Evolutionary conservation across 2,329 filamentous ascomycete species (phyloP).

Genomic region (Pezicula neosporulosa): DNA sequence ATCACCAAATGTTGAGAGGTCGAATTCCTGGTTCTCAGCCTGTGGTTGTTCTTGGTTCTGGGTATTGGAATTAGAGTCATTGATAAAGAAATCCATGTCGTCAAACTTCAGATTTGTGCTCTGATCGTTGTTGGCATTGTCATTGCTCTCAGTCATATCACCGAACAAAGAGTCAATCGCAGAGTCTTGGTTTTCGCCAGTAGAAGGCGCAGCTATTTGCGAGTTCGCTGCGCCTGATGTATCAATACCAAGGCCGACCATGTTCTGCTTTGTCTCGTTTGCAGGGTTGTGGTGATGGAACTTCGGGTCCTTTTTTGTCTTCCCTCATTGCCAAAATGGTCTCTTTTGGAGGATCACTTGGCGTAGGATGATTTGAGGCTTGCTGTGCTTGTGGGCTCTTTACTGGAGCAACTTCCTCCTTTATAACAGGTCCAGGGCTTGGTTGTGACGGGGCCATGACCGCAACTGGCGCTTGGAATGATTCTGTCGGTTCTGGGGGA

Average conservation of each 20-base stretch:
- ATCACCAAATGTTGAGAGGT: constrained; percentile 26
- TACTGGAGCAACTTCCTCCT: constrained; percentile 13
- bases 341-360: constrained; percentile 13
- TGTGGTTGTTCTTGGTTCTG: constrained; percentile 16
- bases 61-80: constrained; percentile 10
- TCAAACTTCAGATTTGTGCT: constrained; percentile 21
- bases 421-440: constrained; percentile 10
- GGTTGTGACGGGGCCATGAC: constrained; percentile 15
- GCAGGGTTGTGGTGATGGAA: constrained; percentile 16
- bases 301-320: constrained; percentile 7
- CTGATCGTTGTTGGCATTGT: constrained; percentile 6
- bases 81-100: constrained; percentile 22
- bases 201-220: constrained; percentile 8
- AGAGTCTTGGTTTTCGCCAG: constrained; percentile 17
- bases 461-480: neutral
- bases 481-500: neutral
- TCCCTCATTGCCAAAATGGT: neutral
- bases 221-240: constrained; percentile 11
- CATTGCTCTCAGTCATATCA: constrained; percentile 11
- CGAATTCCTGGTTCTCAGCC: constrained; percentile 22
- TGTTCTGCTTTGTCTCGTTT: constrained; percentile 12
- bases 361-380: neutral
- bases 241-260: constrained; percentile 20
- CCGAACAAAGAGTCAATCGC: constrained; percentile 25
- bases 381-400: constrained; percentile 9